Evolutionary conservation across 352 stramenopile genomes (phyloP).

Genomic region (Pythium biforme): DNA sequence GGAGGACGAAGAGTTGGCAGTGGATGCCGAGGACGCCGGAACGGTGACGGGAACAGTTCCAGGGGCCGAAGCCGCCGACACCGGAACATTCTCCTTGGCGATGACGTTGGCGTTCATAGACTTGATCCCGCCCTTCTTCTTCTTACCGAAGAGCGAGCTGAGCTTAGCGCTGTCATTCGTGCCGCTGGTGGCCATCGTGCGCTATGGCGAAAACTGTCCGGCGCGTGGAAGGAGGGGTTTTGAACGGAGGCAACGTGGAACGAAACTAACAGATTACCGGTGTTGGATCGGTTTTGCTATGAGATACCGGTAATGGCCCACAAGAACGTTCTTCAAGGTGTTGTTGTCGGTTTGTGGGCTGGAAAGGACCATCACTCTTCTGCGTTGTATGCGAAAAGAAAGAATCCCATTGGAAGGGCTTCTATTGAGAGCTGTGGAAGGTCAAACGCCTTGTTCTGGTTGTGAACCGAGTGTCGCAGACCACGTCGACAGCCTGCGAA

Average conservation of each 20-base stretch:
- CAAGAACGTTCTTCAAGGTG: slow-evolving; percentile 34
- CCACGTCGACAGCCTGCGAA: slow-evolving; percentile 20
- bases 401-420: slow-evolving; percentile 9
- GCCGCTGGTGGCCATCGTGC: slow-evolving; percentile 16
- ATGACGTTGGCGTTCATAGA: slow-evolving; percentile 81
- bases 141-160: slow-evolving; percentile 78
- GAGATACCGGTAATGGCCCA: slow-evolving; percentile 20
- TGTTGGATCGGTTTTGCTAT: slow-evolving; percentile 16
- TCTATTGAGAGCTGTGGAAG: slow-evolving; percentile 13
- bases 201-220: slow-evolving; percentile 15
- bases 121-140: slow-evolving; percentile 76
- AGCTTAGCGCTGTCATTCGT: slow-evolving; percentile 63
- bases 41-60: background rate
- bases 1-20: slow-evolving; percentile 1
- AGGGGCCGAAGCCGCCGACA: slow-evolving; percentile 25
- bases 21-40: background rate
- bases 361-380: slow-evolving; percentile 22
- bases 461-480: slow-evolving; percentile 8
- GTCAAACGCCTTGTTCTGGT: slow-evolving; percentile 11
- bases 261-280: slow-evolving; percentile 10
- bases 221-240: slow-evolving; percentile 3
- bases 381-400: slow-evolving; percentile 18
- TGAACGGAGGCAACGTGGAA: background rate
- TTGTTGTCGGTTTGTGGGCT: slow-evolving; percentile 3
- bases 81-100: slow-evolving; percentile 48